Base-by-base conservation (phyloP, 225 moss, liverwort and hornwort species). In the Lunularia cruciata region DNA sequence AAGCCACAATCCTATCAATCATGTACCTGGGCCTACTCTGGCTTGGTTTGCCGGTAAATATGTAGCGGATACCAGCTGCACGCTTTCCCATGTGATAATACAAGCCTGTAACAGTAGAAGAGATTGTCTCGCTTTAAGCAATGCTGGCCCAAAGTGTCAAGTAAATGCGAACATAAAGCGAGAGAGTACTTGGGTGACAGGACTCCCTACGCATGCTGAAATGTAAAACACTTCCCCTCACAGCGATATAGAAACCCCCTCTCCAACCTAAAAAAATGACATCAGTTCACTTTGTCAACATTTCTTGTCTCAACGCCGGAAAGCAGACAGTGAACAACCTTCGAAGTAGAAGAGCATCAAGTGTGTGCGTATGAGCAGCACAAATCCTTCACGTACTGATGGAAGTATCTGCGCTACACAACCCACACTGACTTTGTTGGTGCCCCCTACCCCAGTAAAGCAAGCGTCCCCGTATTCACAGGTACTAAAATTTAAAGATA, bases 311-410 rank as follows among this genome's bases (percentile, higher is more conserved):
- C n/a, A n/a, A n/a, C n/a, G n/a, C 6, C 12, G 23, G 13, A 18
- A 38, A 38, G 60, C 12, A 1, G 20, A 19, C 6, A 18, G 46
- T 9, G 32, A 47, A 32, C 31, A 18, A 98, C 96, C 98, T 93
- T 98, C 91, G 80, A 98, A 98, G 63, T 98, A 98, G 72, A 93
- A 98, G 49, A 93, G 83, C 98, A 98, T 98, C 45, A 98, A 77
- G 67, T 98, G 96, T 69, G 96, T 88, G 70, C 96, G 93, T 79
- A 98, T 68, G 76, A 93, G 60, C 63, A 98, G 77, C 49, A 89
- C 45, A 76, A 89, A 79, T 26, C 83, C 98, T 72, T 93, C 96
- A 76, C 88, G 91, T 65, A 98, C 88, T 18, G 98, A 88, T 57
- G 98, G 98, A 34, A 93, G 91, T 45, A 89, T 84, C 98, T 98